Evolutionary conservation across 441 rosid species (phyloP).

Genomic region (Aleurites moluccanus): DNA sequence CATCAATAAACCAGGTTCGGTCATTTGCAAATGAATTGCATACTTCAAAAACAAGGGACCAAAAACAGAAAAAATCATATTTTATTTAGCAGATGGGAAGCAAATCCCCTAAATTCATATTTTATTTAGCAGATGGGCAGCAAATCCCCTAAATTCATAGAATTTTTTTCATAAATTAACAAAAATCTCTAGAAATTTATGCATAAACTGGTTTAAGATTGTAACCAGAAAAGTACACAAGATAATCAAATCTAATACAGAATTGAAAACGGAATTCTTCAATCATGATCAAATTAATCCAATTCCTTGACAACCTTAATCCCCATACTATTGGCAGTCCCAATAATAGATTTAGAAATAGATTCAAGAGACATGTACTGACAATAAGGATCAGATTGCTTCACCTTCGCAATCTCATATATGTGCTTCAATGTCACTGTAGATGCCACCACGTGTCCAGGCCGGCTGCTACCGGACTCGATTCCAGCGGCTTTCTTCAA

Average conservation of each 20-base stretch:
- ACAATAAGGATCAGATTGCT: constrained; percentile 90
- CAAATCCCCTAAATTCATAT: too few species aligned
- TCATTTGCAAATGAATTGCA: neutral
- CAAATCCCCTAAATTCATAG: too few species aligned
- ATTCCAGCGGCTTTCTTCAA: too few species aligned
- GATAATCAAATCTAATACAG: constrained; percentile 1
- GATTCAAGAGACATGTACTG: constrained; percentile 80
- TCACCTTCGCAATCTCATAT: constrained; percentile 92
- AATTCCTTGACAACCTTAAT: constrained; percentile 75
- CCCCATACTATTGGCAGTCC: constrained; percentile 84
- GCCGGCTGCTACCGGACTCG: too few species aligned
- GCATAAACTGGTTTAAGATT: neutral
- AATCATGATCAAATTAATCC: constrained; percentile 39
- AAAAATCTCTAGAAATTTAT: neutral
- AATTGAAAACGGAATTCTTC: neutral
- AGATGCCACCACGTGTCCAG: too few species aligned
- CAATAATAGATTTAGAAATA: constrained; percentile 76
- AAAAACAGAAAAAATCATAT: neutral
- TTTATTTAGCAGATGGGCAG: too few species aligned
- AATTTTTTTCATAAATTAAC: neutral
- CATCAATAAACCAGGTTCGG: neutral
- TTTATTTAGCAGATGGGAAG: too few species aligned
- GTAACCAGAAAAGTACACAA: neutral
- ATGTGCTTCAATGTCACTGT: constrained; percentile 64
- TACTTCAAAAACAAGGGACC: neutral